Percentiles rank a stretch among this genome's conserved stretches.
These are phyloP conservation scores for Canavalia gladiata DNA, from an alignment of 306 rosid genomes.

Conservation along the genomic window DNA sequence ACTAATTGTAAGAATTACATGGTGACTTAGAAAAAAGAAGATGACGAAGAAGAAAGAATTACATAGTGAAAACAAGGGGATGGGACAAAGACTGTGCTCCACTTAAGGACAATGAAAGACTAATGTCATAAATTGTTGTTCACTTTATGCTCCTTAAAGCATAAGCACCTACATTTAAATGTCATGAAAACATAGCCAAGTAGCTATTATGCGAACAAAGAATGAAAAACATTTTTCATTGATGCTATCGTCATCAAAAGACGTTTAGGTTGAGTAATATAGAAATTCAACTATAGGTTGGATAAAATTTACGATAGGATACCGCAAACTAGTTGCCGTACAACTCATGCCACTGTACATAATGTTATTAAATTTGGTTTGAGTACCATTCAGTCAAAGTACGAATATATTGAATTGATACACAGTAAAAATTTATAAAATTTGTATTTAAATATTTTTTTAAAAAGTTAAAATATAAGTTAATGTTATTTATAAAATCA, in stretches of 20 bases:
- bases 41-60: background rate
- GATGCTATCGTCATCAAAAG: background rate
- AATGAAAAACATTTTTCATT: background rate
- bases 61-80: constrained; percentile 7
- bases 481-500: no score
- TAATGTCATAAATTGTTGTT: background rate
- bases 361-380: no score
- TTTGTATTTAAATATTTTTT: no score
- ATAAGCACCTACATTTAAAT: constrained; percentile 14
- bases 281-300: background rate
- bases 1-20: background rate
- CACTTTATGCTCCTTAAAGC: background rate
- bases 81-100: background rate
- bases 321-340: background rate
- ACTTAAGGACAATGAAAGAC: background rate
- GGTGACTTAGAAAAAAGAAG: background rate
- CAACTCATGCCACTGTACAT: no score
- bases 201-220: background rate
- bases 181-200: background rate
- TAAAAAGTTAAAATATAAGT: no score
- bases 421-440: no score
- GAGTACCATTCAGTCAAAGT: no score
- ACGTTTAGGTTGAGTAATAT: background rate
- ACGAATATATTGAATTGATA: no score
- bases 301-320: background rate